These are phyloP conservation scores for Aspergillus latus DNA, from an alignment of 2,329 filamentous ascomycete genomes.

Conservation along the genomic window DNA sequence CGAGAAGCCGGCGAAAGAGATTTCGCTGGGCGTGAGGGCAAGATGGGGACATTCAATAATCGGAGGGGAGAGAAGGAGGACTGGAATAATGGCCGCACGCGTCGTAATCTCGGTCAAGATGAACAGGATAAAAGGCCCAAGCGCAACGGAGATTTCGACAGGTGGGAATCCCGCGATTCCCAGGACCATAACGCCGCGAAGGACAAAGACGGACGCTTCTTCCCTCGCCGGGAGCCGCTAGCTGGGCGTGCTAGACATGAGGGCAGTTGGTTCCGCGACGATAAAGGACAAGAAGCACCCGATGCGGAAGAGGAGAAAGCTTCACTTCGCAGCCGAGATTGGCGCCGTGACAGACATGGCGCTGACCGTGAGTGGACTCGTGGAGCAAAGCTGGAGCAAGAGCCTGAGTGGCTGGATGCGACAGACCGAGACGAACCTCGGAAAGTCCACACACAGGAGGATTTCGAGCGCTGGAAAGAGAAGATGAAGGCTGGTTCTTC, in stretches of 20 bases:
- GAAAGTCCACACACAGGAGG: constrained; percentile 77
- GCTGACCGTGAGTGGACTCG: constrained; percentile 56
- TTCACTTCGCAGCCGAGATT: constrained; percentile 63
- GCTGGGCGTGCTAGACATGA: constrained; percentile 64
- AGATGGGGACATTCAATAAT: constrained; percentile 31
- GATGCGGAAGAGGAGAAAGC: constrained; percentile 46
- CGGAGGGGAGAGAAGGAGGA: constrained; percentile 44
- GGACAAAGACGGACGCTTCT: constrained; percentile 55
- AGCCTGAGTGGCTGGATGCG: constrained; percentile 88
- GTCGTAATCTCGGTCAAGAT: constrained; percentile 43
- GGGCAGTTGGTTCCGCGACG: constrained; percentile 72
- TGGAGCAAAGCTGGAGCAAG: constrained; percentile 64
- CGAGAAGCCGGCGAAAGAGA: constrained; percentile 36
- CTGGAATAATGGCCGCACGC: constrained; percentile 42
- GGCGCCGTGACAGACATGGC: constrained; percentile 52
- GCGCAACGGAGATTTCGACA: constrained; percentile 45
- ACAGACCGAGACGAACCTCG: constrained; percentile 65
- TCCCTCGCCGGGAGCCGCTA: constrained; percentile 61
- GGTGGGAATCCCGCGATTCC: constrained; percentile 55
- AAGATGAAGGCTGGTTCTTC: constrained; percentile 70
- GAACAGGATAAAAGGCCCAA: constrained; percentile 42
- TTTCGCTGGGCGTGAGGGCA: constrained; percentile 40
- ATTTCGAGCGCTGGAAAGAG: constrained; percentile 94
- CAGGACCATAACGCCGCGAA: constrained; percentile 54
- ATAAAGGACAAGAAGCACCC: constrained; percentile 38